Conservation (phyloP, 306 rosid genomes). For the Vigna hirtella region DNA sequence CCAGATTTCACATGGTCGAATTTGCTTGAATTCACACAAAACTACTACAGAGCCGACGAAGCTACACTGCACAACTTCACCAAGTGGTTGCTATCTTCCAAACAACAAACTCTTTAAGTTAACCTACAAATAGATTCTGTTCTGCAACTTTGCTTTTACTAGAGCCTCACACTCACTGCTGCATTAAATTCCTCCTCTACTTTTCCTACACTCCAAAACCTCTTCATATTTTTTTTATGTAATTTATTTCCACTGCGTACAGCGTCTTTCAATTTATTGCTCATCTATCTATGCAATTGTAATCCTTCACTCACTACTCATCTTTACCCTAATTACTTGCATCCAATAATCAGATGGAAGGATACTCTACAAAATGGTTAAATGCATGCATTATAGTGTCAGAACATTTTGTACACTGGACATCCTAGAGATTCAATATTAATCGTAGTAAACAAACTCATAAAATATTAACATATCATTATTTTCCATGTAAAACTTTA, state of each 20-base stretch:
- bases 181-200: background rate
- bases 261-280: background rate
- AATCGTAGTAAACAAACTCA: background rate
- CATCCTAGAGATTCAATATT: too few species aligned
- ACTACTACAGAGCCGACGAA: constrained; percentile 70
- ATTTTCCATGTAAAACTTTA: too few species aligned
- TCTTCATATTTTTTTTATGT: background rate
- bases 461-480: too few species aligned
- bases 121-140: constrained; percentile 13
- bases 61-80: constrained; percentile 67
- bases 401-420: too few species aligned
- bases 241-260: background rate
- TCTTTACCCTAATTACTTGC: background rate
- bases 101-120: constrained; percentile 31
- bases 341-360: too few species aligned
- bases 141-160: constrained; percentile 21
- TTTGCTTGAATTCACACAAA: constrained; percentile 68
- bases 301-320: background rate
- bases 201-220: background rate
- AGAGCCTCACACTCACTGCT: background rate
- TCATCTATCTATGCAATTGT: background rate
- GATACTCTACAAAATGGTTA: background rate
- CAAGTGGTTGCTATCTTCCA: constrained; percentile 62
- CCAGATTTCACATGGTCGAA: constrained; percentile 86
- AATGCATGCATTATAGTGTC: background rate